A percentile compares a stretch with the other conserved stretches of the same genome.
Conservation (phyloP, 768 basidiomycete species). For the Tulasnella sp. region DNA sequence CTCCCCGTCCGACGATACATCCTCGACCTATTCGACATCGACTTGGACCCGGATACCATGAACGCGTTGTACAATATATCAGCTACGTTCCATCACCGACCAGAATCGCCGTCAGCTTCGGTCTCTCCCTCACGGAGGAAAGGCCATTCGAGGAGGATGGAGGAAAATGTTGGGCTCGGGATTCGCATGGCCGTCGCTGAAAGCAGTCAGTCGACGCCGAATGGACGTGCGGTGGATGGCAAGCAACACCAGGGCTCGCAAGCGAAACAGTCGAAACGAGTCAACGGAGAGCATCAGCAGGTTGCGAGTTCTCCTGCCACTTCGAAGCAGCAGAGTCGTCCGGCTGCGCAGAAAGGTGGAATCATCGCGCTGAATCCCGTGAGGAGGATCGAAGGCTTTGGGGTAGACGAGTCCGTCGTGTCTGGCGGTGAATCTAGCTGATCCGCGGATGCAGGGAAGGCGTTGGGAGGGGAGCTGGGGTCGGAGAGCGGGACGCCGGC, state of each 20-base stretch:
- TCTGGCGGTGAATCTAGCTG: neutral
- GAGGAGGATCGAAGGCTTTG: conserved; percentile 1
- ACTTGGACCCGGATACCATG: conserved; percentile 62
- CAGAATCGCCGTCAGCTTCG: neutral
- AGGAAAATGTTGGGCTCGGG: neutral
- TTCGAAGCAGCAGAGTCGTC: neutral
- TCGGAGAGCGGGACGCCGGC: neutral
- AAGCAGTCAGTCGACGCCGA: neutral
- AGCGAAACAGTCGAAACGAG: neutral
- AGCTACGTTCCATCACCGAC: conserved; percentile 17
- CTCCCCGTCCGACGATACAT: conserved; percentile 90
- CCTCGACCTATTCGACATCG: conserved; percentile 85
- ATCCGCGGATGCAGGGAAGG: neutral
- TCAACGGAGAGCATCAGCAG: neutral
- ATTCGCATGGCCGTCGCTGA: neutral
- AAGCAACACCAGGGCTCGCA: neutral
- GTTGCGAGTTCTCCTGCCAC: neutral
- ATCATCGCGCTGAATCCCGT: neutral
- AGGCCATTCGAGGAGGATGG: neutral
- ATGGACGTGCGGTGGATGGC: neutral
- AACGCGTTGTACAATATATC: conserved; percentile 44
- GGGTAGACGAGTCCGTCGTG: neutral
- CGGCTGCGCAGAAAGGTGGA: neutral
- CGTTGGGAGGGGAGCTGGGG: neutral
- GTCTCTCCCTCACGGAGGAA: neutral